phyloP scores from a whole-genome alignment of 306 rosid genomes.

The Luffa aegyptiaca region DNA sequence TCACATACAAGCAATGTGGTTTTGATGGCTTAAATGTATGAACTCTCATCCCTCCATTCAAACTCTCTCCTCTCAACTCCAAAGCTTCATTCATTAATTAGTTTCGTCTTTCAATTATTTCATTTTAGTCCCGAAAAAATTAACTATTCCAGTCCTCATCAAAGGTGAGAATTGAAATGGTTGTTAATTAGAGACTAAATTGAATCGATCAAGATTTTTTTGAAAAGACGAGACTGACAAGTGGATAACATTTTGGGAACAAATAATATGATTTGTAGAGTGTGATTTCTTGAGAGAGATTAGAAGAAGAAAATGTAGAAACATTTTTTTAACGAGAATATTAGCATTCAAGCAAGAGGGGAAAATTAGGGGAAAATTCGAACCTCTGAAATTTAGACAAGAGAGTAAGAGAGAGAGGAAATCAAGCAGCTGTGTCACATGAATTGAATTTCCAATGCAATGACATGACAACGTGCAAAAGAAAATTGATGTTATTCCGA shows the following conservation, averaged over 20 bases:
- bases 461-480: background rate
- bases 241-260: background rate
- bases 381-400: no score
- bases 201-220: background rate
- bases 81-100: background rate
- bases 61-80: background rate
- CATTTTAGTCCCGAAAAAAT: background rate
- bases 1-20: slow-evolving; percentile 93
- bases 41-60: background rate
- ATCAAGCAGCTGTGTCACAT: background rate
- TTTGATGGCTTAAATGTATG: slow-evolving; percentile 87
- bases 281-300: background rate
- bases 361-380: no score
- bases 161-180: background rate
- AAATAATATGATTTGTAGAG: background rate
- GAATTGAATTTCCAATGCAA: background rate
- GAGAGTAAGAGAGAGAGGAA: background rate
- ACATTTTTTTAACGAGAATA: background rate
- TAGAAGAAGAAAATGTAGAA: background rate
- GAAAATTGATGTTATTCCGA: background rate
- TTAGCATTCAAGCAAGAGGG: background rate
- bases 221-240: background rate
- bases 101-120: background rate
- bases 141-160: background rate
- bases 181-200: background rate